A percentile compares a stretch with the other conserved stretches of the same genome.
Evolutionary conservation across 495 filamentous ascomycete species (phyloP).

Genomic region (Tuber aestivum): DNA sequence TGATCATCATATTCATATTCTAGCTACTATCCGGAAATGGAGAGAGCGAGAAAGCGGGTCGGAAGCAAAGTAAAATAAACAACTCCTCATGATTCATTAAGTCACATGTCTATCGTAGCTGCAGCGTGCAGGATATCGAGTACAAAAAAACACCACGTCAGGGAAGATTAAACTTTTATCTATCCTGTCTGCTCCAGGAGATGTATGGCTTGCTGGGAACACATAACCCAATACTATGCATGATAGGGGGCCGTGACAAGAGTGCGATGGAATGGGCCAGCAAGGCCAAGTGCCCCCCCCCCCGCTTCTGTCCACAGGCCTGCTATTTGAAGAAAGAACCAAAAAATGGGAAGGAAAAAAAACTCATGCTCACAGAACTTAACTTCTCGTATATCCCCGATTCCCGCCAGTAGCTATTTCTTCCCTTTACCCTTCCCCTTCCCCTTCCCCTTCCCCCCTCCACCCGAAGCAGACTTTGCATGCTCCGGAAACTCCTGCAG

Average conservation of each 20-base stretch:
- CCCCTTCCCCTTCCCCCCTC: slow-evolving; percentile 44
- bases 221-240: not conserved
- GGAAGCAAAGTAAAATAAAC: not conserved
- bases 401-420: slow-evolving; percentile 4
- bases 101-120: not conserved
- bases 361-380: not conserved
- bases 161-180: not conserved
- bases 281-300: not conserved
- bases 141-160: not conserved
- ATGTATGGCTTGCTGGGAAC: not conserved
- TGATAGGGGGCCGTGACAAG: not conserved
- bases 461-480: slow-evolving; percentile 49
- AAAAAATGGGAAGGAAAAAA: not conserved
- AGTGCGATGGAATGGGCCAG: not conserved
- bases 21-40: not conserved
- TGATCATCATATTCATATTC: not conserved
- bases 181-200: not conserved
- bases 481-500: slow-evolving; percentile 58
- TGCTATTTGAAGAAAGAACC: not conserved
- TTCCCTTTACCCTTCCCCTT: slow-evolving; percentile 36
- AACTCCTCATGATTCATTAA: not conserved
- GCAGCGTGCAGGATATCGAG: not conserved
- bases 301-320: not conserved
- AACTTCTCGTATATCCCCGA: not conserved
- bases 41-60: not conserved